phyloP scores from a whole-genome alignment of 1,284 basidiomycete genomes.

The Marasmius tenuissimus region DNA sequence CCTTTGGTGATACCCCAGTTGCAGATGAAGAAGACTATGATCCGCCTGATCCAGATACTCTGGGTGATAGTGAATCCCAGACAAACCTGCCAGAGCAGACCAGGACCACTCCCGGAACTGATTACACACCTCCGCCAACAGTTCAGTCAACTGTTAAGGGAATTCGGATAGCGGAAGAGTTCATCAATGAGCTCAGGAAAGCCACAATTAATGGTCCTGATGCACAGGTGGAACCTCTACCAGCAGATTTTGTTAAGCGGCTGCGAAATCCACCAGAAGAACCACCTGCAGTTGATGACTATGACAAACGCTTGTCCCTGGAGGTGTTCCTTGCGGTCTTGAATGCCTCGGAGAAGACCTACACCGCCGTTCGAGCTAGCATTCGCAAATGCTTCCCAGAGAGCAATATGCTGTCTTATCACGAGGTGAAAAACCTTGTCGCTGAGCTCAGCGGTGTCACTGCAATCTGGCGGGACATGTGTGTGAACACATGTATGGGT shows the following conservation, averaged over 20 bases:
- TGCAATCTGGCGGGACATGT: slow-evolving; percentile 28
- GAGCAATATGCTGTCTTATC: slow-evolving; percentile 21
- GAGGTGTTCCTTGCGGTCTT: slow-evolving; percentile 22
- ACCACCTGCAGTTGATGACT: neutral
- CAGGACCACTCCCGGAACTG: neutral
- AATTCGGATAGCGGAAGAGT: neutral
- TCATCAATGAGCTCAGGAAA: neutral
- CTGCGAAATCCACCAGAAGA: neutral
- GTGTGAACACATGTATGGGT: slow-evolving; percentile 25
- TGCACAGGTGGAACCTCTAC: neutral
- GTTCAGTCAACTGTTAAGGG: neutral
- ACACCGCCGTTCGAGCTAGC: slow-evolving; percentile 18
- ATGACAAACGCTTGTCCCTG: slow-evolving; percentile 17
- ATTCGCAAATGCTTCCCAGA: slow-evolving; percentile 16
- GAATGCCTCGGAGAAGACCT: slow-evolving; percentile 23
- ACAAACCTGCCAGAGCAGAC: neutral
- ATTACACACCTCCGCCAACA: neutral
- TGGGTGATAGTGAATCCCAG: neutral
- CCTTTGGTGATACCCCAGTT: too few species aligned
- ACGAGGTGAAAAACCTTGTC: slow-evolving; percentile 20
- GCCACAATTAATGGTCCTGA: neutral
- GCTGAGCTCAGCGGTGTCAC: slow-evolving; percentile 22
- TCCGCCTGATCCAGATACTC: neutral
- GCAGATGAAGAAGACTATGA: neutral
- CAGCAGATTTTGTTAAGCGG: neutral